Conservation (phyloP, 2,329 filamentous ascomycete species). For the Alternaria postmessia region DNA sequence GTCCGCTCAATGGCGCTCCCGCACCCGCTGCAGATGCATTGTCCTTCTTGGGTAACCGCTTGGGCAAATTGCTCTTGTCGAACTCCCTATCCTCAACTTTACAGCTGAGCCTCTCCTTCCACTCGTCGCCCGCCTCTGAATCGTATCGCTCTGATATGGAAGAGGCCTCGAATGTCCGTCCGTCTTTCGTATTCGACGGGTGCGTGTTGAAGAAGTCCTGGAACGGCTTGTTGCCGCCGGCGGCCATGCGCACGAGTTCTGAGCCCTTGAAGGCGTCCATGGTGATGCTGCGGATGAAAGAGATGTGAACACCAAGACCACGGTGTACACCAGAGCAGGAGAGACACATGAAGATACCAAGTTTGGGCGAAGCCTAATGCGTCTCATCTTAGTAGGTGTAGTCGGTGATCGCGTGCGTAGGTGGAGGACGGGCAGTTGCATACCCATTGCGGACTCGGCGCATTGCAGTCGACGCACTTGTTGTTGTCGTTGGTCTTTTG, state of each 20-base stretch:
- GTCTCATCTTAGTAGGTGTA: conserved; percentile 27
- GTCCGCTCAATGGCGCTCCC: conserved; percentile 41
- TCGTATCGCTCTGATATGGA: conserved; percentile 92
- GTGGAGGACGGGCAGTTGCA: conserved; percentile 39
- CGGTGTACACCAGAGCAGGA: conserved; percentile 95
- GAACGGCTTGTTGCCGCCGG: conserved; percentile 90
- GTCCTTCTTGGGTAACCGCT: conserved; percentile 49
- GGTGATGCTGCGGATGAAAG: conserved; percentile 94
- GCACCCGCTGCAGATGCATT: conserved; percentile 30
- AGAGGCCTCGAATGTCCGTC: conserved; percentile 77
- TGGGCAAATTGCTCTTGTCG: conserved; percentile 72
- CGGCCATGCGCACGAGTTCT: conserved; percentile 93
- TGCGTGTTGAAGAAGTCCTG: conserved; percentile 80
- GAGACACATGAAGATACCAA: conserved; percentile 98
- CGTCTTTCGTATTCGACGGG: conserved; percentile 55
- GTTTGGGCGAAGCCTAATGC: conserved; percentile 80
- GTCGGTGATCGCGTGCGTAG: conserved; percentile 12
- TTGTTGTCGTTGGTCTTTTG: conserved; percentile 91
- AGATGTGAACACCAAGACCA: conserved; percentile 95
- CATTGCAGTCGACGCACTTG: conserved; percentile 91
- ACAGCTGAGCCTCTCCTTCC: conserved; percentile 86
- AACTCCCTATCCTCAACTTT: conserved; percentile 91
- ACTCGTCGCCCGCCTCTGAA: conserved; percentile 90
- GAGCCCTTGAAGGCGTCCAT: conserved; percentile 98
- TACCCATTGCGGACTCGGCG: conserved; percentile 97